phyloP scores from a whole-genome alignment of 2,329 filamentous ascomycete genomes.

The Scytalidium sp. region DNA sequence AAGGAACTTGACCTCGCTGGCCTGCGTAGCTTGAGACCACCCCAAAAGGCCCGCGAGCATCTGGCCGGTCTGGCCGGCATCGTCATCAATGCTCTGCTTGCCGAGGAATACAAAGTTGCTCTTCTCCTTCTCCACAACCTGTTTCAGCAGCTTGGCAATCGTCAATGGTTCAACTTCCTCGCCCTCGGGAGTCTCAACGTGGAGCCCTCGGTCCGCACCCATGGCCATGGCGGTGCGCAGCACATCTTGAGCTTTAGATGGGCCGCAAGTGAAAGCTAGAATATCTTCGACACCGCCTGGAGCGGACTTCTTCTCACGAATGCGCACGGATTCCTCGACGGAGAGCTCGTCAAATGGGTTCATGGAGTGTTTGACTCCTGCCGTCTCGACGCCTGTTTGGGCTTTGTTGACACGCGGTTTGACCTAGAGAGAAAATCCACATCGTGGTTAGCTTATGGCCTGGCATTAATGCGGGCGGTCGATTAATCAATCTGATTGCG shows the following conservation, averaged over 20 bases:
- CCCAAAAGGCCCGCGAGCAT: slow-evolving; percentile 92
- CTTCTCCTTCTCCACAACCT: slow-evolving; percentile 78
- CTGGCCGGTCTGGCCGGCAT: slow-evolving; percentile 92
- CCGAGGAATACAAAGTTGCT: slow-evolving; percentile 91
- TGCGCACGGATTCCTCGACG: slow-evolving; percentile 90
- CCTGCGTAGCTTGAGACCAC: slow-evolving; percentile 95
- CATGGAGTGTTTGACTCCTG: slow-evolving; percentile 94
- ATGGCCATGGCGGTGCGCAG: slow-evolving; percentile 98
- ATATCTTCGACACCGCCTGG: slow-evolving; percentile 84
- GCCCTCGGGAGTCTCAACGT: slow-evolving; percentile 75
- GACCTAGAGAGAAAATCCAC: slow-evolving; percentile 54
- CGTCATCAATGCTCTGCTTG: slow-evolving; percentile 98
- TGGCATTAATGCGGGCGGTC: background rate
- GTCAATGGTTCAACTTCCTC: slow-evolving; percentile 81
- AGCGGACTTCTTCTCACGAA: slow-evolving; percentile 80
- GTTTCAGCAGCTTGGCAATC: slow-evolving; percentile 86
- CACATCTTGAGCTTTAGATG: slow-evolving; percentile 81
- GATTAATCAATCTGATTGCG: background rate
- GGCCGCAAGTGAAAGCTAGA: slow-evolving; percentile 83
- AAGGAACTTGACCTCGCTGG: slow-evolving; percentile 72
- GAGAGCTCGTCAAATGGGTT: slow-evolving; percentile 99
- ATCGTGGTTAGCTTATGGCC: slow-evolving; percentile 1
- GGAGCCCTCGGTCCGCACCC: slow-evolving; percentile 90
- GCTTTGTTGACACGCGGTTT: slow-evolving; percentile 68
- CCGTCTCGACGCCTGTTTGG: slow-evolving; percentile 49